phyloP scores from a whole-genome alignment of 495 filamentous ascomycete species.

The Symbiotaphrina buchneri region DNA sequence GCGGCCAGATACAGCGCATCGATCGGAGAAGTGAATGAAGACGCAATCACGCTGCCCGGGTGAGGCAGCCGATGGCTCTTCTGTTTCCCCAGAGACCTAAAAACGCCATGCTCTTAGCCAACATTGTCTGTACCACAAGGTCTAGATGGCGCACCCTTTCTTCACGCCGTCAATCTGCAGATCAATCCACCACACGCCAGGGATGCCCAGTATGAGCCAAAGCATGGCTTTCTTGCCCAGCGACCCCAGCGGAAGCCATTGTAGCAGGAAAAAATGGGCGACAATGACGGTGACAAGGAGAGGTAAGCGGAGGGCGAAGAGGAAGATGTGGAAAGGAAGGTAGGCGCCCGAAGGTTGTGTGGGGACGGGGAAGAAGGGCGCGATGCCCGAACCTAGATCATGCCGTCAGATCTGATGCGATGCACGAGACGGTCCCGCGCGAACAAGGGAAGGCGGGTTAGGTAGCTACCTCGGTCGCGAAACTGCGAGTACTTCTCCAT shows the following conservation, averaged over 20 bases:
- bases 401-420: slow-evolving; percentile 4
- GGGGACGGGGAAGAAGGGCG: slow-evolving; percentile 73
- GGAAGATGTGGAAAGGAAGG: slow-evolving; percentile 37
- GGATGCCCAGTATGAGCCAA: slow-evolving; percentile 68
- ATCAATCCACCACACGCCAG: slow-evolving; percentile 95
- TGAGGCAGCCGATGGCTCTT: slow-evolving; percentile 47
- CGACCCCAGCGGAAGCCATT: slow-evolving; percentile 70
- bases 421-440: slow-evolving; percentile 2
- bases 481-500: slow-evolving; percentile 99
- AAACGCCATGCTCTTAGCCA: too few relatives aligned
- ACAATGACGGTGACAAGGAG: slow-evolving; percentile 44
- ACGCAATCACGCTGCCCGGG: slow-evolving; percentile 59
- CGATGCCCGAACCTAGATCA: slow-evolving; percentile 67
- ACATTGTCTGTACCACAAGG: neutral
- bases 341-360: slow-evolving; percentile 33
- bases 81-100: slow-evolving; percentile 25
- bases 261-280: slow-evolving; percentile 58
- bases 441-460: slow-evolving; percentile 1
- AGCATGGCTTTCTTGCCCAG: slow-evolving; percentile 58
- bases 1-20: slow-evolving; percentile 91
- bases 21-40: slow-evolving; percentile 75
- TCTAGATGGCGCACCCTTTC: slow-evolving; percentile 46
- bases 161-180: slow-evolving; percentile 87
- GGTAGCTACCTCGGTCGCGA: slow-evolving; percentile 59
- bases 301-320: slow-evolving; percentile 65